These are phyloP conservation scores for Trichophyton verrucosum DNA, from an alignment of 2,329 filamentous ascomycete species.

Conservation along the genomic window DNA sequence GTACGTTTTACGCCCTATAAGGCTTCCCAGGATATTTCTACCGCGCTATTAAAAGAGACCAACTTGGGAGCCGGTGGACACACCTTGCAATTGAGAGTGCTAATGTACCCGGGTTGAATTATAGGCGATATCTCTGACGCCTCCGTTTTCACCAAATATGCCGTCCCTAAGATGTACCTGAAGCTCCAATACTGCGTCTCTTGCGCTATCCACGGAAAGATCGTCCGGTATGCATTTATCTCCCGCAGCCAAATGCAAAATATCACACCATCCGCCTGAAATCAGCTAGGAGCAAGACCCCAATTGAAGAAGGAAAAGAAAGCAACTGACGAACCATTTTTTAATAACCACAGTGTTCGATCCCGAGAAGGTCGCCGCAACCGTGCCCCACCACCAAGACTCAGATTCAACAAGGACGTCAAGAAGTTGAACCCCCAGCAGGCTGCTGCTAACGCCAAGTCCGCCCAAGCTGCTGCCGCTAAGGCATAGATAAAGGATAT, in stretches of 20 bases:
- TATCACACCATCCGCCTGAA: not conserved
- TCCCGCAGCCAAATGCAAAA: not conserved
- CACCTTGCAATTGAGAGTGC: not conserved
- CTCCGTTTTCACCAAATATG: constrained; percentile 98
- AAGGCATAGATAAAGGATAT: constrained; percentile 6
- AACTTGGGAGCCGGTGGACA: not conserved
- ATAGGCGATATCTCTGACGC: constrained; percentile 99
- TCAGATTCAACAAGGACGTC: constrained; percentile 99
- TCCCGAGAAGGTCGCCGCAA: constrained; percentile 95
- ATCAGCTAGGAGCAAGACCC: not conserved
- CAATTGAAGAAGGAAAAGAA: not conserved
- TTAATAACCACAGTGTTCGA: constrained; percentile 59
- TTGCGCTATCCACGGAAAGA: constrained; percentile 99
- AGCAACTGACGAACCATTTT: not conserved
- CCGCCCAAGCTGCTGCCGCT: constrained; percentile 11
- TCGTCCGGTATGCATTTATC: constrained; percentile 76
- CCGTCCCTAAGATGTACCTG: constrained; percentile 99
- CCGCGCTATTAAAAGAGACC: not conserved
- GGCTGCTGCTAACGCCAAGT: constrained; percentile 50
- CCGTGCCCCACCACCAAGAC: constrained; percentile 92
- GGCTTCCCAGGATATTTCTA: no score
- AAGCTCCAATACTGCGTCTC: constrained; percentile 99
- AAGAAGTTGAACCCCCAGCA: constrained; percentile 96
- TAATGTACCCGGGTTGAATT: not conserved
- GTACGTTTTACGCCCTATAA: constrained; percentile 52